These are phyloP conservation scores for Apiotrichum gracile DNA, from an alignment of 1,284 basidiomycete species.

Conservation along the genomic window DNA sequence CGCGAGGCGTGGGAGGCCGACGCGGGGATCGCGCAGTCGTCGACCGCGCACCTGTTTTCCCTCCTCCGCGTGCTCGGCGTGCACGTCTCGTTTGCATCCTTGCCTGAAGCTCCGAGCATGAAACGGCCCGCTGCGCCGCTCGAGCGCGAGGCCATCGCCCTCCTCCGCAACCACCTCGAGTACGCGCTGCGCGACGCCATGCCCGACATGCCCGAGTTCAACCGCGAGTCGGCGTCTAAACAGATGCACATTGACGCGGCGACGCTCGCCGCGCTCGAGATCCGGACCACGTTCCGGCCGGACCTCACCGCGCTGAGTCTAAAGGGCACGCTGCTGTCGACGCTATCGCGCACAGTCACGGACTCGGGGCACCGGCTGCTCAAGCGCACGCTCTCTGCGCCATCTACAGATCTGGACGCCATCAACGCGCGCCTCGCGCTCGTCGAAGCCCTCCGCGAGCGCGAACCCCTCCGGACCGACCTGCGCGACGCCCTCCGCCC, in stretches of 20 bases:
- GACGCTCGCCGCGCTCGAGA: conserved; percentile 82
- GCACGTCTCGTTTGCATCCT: conserved; percentile 36
- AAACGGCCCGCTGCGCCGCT: neutral
- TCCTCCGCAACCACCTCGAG: conserved; percentile 66
- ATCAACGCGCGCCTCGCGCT: conserved; percentile 71
- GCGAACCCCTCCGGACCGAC: conserved; percentile 64
- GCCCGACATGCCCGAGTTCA: conserved; percentile 59
- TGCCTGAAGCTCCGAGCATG: conserved; percentile 13
- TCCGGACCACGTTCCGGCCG: conserved; percentile 68
- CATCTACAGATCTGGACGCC: conserved; percentile 67
- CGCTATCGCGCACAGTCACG: conserved; percentile 72
- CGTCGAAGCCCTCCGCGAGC: conserved; percentile 66
- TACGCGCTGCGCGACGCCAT: conserved; percentile 71
- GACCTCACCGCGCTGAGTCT: conserved; percentile 53
- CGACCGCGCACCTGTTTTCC: neutral
- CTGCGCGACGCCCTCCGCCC: conserved; percentile 57
- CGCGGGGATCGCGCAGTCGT: neutral
- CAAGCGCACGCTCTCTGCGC: conserved; percentile 48
- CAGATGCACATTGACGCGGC: conserved; percentile 86
- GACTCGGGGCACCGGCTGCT: conserved; percentile 73
- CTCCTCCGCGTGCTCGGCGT: conserved; percentile 32
- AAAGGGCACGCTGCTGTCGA: conserved; percentile 64
- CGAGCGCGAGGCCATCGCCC: conserved; percentile 52
- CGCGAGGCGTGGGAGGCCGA: conserved; percentile 29
- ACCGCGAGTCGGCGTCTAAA: conserved; percentile 54